phyloP scores from a whole-genome alignment of 495 filamentous ascomycete species.

The Parmelia sp. region DNA sequence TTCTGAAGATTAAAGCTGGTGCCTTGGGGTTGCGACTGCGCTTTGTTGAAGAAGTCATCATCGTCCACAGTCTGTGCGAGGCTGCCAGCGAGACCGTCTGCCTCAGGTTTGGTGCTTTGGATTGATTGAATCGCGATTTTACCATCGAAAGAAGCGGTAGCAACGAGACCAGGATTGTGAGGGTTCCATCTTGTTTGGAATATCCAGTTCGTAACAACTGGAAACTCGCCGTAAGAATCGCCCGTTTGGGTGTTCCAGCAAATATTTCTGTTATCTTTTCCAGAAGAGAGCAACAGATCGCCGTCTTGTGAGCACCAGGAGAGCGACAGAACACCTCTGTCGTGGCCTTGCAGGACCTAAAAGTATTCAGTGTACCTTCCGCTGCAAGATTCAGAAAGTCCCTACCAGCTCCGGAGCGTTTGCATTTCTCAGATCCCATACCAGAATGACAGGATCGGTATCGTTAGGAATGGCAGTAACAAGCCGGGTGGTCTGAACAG shows the following conservation, averaged over 20 bases:
- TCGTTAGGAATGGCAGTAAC: conserved; percentile 90
- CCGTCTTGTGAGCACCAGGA: conserved; percentile 94
- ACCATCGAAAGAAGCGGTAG: conserved; percentile 94
- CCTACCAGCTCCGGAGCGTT: conserved; percentile 79
- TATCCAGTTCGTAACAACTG: conserved; percentile 96
- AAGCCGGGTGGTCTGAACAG: conserved; percentile 67
- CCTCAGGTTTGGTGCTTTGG: conserved; percentile 68
- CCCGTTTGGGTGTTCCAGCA: conserved; percentile 96
- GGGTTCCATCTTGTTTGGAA: conserved; percentile 96
- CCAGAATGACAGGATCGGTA: conserved; percentile 75
- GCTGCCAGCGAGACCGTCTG: conserved; percentile 44
- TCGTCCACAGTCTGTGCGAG: conserved; percentile 70
- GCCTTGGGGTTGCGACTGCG: conserved; percentile 83
- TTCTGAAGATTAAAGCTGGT: conserved; percentile 79
- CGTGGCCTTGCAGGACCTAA: conserved; percentile 75
- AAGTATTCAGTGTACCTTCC: conserved; percentile 3
- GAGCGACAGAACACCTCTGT: conserved; percentile 85
- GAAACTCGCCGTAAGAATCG: conserved; percentile 81
- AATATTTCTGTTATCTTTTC: conserved; percentile 92
- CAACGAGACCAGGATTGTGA: conserved; percentile 80
- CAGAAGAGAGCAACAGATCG: conserved; percentile 85
- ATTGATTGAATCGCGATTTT: conserved; percentile 88
- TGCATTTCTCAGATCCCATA: conserved; percentile 95
- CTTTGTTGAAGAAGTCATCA: conserved; percentile 94
- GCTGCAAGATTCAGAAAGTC: background rate